These are phyloP conservation scores for Pseudopyricularia cyperi DNA, from an alignment of 2,329 filamentous ascomycete species.

Conservation along the genomic window DNA sequence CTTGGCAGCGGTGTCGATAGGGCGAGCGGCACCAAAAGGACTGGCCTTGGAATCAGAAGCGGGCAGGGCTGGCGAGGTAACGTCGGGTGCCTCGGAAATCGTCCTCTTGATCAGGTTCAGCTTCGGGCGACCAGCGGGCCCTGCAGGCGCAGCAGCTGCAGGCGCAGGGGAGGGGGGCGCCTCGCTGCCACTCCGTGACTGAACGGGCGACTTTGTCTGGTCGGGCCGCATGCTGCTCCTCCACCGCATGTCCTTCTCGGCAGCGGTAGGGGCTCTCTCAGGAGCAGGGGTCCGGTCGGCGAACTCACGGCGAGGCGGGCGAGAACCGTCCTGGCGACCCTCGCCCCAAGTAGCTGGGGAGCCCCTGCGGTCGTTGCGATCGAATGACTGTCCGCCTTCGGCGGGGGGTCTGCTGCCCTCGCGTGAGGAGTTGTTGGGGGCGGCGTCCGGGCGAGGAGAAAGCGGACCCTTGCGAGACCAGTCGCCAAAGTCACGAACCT, in stretches of 20 bases:
- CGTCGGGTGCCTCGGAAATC: constrained; percentile 57
- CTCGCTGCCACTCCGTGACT: constrained; percentile 60
- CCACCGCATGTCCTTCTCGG: constrained; percentile 91
- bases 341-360: constrained; percentile 71
- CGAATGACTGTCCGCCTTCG: constrained; percentile 45
- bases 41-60: constrained; percentile 66
- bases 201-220: constrained; percentile 46
- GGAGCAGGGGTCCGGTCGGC: constrained; percentile 44
- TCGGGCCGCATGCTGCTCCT: constrained; percentile 85
- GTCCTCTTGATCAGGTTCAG: constrained; percentile 87
- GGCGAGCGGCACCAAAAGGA: constrained; percentile 84
- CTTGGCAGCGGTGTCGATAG: constrained; percentile 82
- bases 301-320: constrained; percentile 68
- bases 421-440: constrained; percentile 34
- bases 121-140: constrained; percentile 54
- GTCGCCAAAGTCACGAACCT: constrained; percentile 67
- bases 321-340: constrained; percentile 58
- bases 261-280: constrained; percentile 68
- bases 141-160: constrained; percentile 29
- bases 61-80: constrained; percentile 31
- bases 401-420: constrained; percentile 40
- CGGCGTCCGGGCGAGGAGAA: constrained; percentile 50
- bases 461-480: constrained; percentile 95
- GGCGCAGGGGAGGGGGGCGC: constrained; percentile 60
- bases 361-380: constrained; percentile 48